These are phyloP conservation scores for Pichia sp. DNA, from an alignment of 1,139 yeast species.

Conservation along the genomic window DNA sequence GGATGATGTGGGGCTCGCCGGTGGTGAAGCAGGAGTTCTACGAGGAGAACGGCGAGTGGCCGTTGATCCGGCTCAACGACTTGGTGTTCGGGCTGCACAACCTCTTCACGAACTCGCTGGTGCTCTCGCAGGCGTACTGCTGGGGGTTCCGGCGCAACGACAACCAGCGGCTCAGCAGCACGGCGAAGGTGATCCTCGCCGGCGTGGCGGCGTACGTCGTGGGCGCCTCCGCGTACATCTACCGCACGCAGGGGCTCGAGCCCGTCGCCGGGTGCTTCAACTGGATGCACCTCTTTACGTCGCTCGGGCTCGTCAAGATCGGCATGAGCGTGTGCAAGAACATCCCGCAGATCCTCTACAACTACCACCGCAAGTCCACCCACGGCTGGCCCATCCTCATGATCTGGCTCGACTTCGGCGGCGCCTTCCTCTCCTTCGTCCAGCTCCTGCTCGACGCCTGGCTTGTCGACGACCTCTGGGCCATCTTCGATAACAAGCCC, in stretches of 20 bases:
- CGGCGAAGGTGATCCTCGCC: slow-evolving; percentile 22
- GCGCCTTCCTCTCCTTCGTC: slow-evolving; percentile 29
- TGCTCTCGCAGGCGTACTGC: slow-evolving; percentile 30
- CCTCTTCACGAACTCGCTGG: slow-evolving; percentile 24
- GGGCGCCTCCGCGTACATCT: slow-evolving; percentile 19
- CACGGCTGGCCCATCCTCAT: slow-evolving; percentile 42
- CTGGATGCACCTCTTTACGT: slow-evolving; percentile 31
- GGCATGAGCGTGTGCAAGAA: slow-evolving; percentile 47
- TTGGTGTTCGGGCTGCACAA: slow-evolving; percentile 31
- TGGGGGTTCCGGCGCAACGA: slow-evolving; percentile 32
- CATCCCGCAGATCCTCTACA: slow-evolving; percentile 50
- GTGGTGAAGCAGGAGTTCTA: slow-evolving; percentile 29
- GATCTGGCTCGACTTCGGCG: slow-evolving; percentile 31
- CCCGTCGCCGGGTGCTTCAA: slow-evolving; percentile 18
- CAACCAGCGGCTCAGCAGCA: slow-evolving; percentile 25
- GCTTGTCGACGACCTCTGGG: slow-evolving; percentile 20
- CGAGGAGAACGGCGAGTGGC: slow-evolving; percentile 24
- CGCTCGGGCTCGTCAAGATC: slow-evolving; percentile 44
- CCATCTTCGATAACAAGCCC: slow-evolving; percentile 30
- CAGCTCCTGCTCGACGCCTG: slow-evolving; percentile 31
- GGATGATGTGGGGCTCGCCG: slow-evolving; percentile 20
- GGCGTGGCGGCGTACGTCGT: slow-evolving; percentile 18
- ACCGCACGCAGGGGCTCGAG: slow-evolving; percentile 13
- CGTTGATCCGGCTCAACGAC: slow-evolving; percentile 31
- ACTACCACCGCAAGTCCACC: slow-evolving; percentile 49